Base-by-base conservation (phyloP, 2,329 filamentous ascomycete species). In the Fusarium sambucinum region DNA sequence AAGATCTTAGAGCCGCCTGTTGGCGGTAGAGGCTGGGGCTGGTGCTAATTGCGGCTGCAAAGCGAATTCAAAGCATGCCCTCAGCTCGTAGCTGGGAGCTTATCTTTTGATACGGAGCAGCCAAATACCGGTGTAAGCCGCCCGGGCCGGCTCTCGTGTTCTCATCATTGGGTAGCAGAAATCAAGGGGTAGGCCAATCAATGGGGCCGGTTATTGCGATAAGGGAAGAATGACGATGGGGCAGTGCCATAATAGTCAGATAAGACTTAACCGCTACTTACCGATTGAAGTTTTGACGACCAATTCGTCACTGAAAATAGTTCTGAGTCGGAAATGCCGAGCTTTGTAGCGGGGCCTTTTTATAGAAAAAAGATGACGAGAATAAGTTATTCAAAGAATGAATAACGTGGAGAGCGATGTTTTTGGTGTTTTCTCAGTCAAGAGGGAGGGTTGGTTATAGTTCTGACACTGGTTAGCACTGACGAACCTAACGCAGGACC, bases 81-180 rank as follows among this genome's bases (percentile, higher is more conserved):
- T 56, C 53, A 45, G 37, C 52, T 38, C n/a, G 23, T 32, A 45
- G 42, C 53, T 50, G 54, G 53, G 56, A 55, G 57, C 59, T 62
- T 62, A 62, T 62, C 50, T 45, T 45, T 53, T 69, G 64, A 67
- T 61, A 72, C 68, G 59, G 61, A 57, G 51, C 46, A 57, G 25
- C 42, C 63, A 67, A 66, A 63, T 66, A 55, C 42, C 60, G 57
- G 63, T 59, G 62, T 73, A 74, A 71, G 70, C 71, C 71, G 71
- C 73, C 61, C 73, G 73, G 73, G 55, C 73, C 73, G 73, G 73
- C 66, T 66, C 71, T 73, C 69, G 66, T 72, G 65, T 70, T 65
- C 62, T 58, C 52, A 45, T 65, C 65, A 72, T 70, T 70, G 66
- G 59, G 59, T 45, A 63, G 61, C 60, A 48, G 29, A 55, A 57